phyloP scores from a whole-genome alignment of 345 rosid species.

The Euclidium syriacum region DNA sequence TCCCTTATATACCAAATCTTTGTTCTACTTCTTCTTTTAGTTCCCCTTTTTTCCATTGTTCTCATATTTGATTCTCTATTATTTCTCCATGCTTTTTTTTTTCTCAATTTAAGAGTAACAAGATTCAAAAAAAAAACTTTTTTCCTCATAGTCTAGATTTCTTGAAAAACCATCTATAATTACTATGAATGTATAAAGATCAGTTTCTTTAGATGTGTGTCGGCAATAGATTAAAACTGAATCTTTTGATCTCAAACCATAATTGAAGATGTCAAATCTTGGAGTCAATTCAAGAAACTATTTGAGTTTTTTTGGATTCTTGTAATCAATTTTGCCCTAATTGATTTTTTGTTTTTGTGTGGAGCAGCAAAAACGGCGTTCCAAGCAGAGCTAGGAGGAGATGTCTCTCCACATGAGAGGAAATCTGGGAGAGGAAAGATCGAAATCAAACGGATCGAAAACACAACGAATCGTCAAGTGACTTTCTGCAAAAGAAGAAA shows the following conservation, averaged over 20 bases:
- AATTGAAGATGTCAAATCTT: constrained; percentile 7
- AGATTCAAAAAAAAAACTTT: neutral
- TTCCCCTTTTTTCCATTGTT: constrained; percentile 3
- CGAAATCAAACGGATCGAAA: constrained; percentile 99
- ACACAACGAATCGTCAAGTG: constrained; percentile 96
- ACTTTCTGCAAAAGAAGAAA: constrained; percentile 96
- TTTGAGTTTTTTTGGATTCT: neutral
- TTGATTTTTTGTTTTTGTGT: neutral
- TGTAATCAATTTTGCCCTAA: constrained; percentile 4
- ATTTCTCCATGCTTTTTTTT: neutral
- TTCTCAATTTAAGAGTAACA: constrained; percentile 1
- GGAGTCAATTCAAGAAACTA: constrained; percentile 6
- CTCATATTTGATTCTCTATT: constrained; percentile 8
- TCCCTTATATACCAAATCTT: constrained; percentile 25
- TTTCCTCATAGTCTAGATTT: neutral
- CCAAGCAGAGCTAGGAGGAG: constrained; percentile 41
- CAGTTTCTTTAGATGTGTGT: constrained; percentile 3
- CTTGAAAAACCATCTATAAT: too few relatives aligned
- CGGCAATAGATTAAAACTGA: neutral
- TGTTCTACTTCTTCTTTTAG: constrained; percentile 29
- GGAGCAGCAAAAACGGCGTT: constrained; percentile 47
- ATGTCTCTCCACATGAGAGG: constrained; percentile 62
- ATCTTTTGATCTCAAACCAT: constrained; percentile 11
- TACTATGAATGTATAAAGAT: too few relatives aligned
- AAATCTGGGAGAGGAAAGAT: constrained; percentile 95